A percentile compares a stretch with the other conserved stretches of the same genome.
Conservation (phyloP, 2,329 filamentous ascomycete genomes). For the Aschersonia sp. region DNA sequence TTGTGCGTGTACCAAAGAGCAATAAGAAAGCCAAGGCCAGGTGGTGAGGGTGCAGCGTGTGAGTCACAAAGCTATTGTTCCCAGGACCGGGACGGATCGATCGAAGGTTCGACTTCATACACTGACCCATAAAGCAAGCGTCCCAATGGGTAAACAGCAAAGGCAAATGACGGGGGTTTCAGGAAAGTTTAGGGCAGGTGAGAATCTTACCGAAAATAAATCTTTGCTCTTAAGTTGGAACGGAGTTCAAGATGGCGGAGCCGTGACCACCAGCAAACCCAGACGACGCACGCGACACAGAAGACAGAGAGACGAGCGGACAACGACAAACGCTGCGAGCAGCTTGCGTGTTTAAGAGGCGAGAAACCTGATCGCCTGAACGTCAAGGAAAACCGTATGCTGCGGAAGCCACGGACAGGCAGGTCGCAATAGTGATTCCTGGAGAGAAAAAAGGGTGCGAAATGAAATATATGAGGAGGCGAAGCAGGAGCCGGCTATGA, state of each 20-base stretch:
- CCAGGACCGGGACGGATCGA: not conserved
- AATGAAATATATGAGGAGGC: not conserved
- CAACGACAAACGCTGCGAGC: not conserved
- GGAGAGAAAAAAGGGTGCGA: not conserved
- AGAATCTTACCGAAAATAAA: too few relatives aligned
- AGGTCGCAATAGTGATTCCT: not conserved
- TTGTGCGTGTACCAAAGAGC: not conserved
- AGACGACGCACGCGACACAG: too few relatives aligned
- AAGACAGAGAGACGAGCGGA: too few relatives aligned
- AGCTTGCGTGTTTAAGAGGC: not conserved
- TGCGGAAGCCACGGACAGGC: not conserved
- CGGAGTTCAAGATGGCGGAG: too few relatives aligned
- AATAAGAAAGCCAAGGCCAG: not conserved
- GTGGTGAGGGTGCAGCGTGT: slow-evolving; percentile 1
- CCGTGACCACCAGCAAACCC: too few relatives aligned
- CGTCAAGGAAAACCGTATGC: not conserved
- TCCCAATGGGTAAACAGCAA: too few relatives aligned
- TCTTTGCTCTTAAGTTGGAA: too few relatives aligned
- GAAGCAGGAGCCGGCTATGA: not conserved
- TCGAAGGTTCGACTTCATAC: not conserved
- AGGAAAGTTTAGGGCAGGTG: too few relatives aligned
- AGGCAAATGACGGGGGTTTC: too few relatives aligned
- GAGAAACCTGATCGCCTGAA: too few relatives aligned
- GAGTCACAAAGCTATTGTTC: not conserved
- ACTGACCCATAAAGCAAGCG: not conserved